phyloP scores from a whole-genome alignment of 2,329 filamentous ascomycete species.

The Macrophomina pseudophaseolina region DNA sequence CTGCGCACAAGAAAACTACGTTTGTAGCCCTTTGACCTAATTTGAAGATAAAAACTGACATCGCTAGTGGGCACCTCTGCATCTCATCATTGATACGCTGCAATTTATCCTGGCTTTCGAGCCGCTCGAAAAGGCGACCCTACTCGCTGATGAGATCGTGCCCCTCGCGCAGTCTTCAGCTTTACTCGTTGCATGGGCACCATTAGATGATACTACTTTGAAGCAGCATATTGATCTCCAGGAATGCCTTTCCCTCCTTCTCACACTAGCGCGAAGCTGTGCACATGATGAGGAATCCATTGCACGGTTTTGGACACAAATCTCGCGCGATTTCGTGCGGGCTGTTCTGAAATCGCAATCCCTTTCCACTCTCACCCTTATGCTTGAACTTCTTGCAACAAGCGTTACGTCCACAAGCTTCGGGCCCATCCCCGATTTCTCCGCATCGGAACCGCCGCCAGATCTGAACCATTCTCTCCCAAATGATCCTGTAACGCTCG shows the following conservation, averaged over 20 bases:
- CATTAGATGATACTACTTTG: slow-evolving; percentile 32
- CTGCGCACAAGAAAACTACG: slow-evolving; percentile 67
- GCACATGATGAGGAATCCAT: slow-evolving; percentile 46
- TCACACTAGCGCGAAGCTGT: slow-evolving; percentile 67
- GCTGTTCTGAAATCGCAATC: slow-evolving; percentile 52
- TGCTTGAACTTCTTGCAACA: slow-evolving; percentile 69
- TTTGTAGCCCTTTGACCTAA: slow-evolving; percentile 30
- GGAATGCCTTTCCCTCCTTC: slow-evolving; percentile 69
- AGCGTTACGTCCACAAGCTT: slow-evolving; percentile 69
- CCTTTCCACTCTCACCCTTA: slow-evolving; percentile 68
- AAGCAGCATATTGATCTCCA: slow-evolving; percentile 67
- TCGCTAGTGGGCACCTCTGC: slow-evolving; percentile 64
- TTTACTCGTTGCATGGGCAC: background rate
- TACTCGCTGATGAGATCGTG: slow-evolving; percentile 63
- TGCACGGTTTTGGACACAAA: slow-evolving; percentile 64
- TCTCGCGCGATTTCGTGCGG: background rate
- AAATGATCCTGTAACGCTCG: background rate
- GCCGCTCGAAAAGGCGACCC: slow-evolving; percentile 62
- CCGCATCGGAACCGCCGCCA: background rate
- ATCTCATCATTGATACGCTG: slow-evolving; percentile 68
- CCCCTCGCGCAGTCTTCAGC: slow-evolving; percentile 44
- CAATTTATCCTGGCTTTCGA: slow-evolving; percentile 68
- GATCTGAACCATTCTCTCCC: slow-evolving; percentile 36
- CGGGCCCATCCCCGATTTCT: slow-evolving; percentile 62
- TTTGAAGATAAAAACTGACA: background rate